These are phyloP conservation scores for Eucalyptus grandis DNA, from an alignment of 345 rosid genomes.

Conservation along the genomic window DNA sequence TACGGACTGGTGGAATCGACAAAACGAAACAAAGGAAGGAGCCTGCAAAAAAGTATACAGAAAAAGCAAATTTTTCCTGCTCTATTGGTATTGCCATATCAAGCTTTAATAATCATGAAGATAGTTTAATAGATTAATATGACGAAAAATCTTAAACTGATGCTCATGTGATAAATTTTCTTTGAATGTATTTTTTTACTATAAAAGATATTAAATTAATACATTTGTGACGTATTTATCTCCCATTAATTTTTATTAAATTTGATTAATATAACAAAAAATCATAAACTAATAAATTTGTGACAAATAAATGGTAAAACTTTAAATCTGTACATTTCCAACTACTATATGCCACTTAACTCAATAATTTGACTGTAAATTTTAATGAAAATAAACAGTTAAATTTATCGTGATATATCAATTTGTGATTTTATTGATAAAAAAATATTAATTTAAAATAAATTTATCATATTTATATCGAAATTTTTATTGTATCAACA, in stretches of 20 bases:
- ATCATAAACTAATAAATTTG: too few relatives aligned
- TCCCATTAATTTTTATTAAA: rapidly evolving
- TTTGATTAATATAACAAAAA: rapidly evolving
- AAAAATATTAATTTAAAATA: too few relatives aligned
- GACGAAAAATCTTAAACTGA: rapidly evolving
- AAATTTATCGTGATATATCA: rapidly evolving
- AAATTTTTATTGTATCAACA: too few relatives aligned
- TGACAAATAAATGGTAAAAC: rapidly evolving
- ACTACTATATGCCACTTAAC: rapidly evolving
- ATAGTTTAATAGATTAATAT: background rate
- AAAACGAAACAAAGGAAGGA: too few relatives aligned
- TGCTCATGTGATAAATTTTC: rapidly evolving
- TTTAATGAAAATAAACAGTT: rapidly evolving
- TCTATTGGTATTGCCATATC: background rate
- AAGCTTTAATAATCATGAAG: background rate
- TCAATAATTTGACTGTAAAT: rapidly evolving
- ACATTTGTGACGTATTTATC: rapidly evolving
- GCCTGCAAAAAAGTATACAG: rapidly evolving
- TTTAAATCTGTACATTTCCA: rapidly evolving
- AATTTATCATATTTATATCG: too few relatives aligned
- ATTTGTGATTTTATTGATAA: rapidly evolving
- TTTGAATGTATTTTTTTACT: rapidly evolving
- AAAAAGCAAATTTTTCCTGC: background rate
- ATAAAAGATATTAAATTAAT: too few relatives aligned
- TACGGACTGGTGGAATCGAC: rapidly evolving